phyloP scores from a whole-genome alignment of 2,329 filamentous ascomycete genomes.

The Davidsoniella virescens region DNA sequence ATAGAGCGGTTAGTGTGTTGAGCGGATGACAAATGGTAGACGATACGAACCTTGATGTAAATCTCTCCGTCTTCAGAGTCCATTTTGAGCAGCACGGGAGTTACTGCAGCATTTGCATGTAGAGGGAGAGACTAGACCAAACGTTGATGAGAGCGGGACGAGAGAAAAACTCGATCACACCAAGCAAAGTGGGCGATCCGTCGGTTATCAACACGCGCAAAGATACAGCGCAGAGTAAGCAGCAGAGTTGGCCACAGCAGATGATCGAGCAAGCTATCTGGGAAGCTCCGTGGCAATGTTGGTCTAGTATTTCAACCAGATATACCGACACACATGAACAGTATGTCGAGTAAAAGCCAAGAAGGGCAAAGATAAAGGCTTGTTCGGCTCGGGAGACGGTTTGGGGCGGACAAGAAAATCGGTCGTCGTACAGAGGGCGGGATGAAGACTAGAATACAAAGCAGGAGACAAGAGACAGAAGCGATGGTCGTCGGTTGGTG shows the following conservation, averaged over 20 bases:
- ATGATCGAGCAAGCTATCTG: neutral
- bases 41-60: slow-evolving; percentile 59
- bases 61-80: slow-evolving; percentile 79
- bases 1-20: slow-evolving; percentile 7
- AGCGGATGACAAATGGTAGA: neutral
- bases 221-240: neutral
- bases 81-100: slow-evolving; percentile 39
- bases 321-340: too few relatives aligned
- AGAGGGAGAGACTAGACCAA: slow-evolving; percentile 7
- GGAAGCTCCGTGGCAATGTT: neutral
- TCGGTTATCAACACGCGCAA: slow-evolving; percentile 6
- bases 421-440: too few relatives aligned
- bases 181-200: slow-evolving; percentile 5
- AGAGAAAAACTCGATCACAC: slow-evolving; percentile 5
- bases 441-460: too few relatives aligned
- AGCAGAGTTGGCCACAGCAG: neutral
- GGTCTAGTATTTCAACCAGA: too few relatives aligned
- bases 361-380: too few relatives aligned
- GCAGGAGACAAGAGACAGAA: too few relatives aligned
- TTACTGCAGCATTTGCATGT: slow-evolving; percentile 13
- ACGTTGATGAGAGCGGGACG: slow-evolving; percentile 1
- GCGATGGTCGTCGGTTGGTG: too few relatives aligned
- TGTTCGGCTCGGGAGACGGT: too few relatives aligned
- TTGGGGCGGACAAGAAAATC: too few relatives aligned
- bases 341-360: too few relatives aligned